Evolutionary conservation across 208 protist genomes (phyloP), one percentile per base, ranked within the genome.

Genomic region (Herpetomonas muscarum): DNA sequence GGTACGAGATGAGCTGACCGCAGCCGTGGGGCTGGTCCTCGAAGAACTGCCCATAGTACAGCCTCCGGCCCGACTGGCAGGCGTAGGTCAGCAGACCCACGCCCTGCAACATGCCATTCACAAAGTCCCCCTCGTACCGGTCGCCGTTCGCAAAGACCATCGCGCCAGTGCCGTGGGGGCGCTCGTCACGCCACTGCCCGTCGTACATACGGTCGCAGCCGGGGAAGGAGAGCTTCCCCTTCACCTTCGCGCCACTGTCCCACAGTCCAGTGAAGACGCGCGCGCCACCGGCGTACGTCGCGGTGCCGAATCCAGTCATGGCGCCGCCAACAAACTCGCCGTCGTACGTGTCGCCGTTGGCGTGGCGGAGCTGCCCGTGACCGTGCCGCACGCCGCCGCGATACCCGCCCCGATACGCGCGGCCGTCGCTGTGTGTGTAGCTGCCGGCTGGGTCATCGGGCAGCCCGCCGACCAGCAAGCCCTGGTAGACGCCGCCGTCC

Each of bases 61-160:
- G 19, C 34, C 80, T 67, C 17, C 79, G 76, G 1, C 26, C 63
- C 4, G 64, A 62, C 32, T 37, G 41, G 2, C 47, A 37, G 13
- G 67, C 39, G 55, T 87, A 87, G 19, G 36, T 55, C 2, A 81
- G 62, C 17, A 53, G 55, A 3, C 79, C 81, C 10, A 67, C 39
- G 31, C 85, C 81, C 10, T 84, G 55, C 55, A 87, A 51, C 69
- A 71, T 55, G 25, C 79, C 81, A 1, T n/a, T 48, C 1, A 51
- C 47, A 46, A 82, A 88, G 31, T 69, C 55, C 15, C 78, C 81
- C 37, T 64, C 56, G 65, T 88, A 87, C 28, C 61, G 55, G 56
- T 92, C 76, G 6, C 77, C 80, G 49, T 85, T 87, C 1, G 66
- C 69, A 41, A 83, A 87, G 3, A 61, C 61, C 72, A 85, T 81